A percentile compares a stretch with the other conserved stretches of the same genome.
Evolutionary conservation across 306 rosid species (phyloP).

Genomic region (Citrullus amarus): DNA sequence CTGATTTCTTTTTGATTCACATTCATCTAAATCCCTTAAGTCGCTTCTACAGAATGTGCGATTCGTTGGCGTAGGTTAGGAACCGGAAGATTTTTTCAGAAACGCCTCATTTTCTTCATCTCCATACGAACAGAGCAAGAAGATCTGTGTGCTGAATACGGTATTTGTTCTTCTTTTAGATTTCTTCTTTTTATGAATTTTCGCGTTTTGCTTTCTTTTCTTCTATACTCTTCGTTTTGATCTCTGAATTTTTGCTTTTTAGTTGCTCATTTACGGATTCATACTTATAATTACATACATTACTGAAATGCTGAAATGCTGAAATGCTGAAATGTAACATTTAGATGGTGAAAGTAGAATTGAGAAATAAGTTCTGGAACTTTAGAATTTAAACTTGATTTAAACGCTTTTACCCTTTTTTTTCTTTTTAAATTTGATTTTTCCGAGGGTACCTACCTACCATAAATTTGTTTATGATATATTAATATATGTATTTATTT

Average conservation of each 20-base stretch:
- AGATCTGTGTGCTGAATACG: neutral
- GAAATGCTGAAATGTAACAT: neutral
- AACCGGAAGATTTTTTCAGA: neutral
- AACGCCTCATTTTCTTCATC: neutral
- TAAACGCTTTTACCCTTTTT: too few relatives aligned
- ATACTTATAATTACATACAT: neutral
- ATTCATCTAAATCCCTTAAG: neutral
- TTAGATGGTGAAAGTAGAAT: neutral
- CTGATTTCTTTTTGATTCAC: neutral
- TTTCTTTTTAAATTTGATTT: too few relatives aligned
- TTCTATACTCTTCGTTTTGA: neutral
- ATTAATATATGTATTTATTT: too few relatives aligned
- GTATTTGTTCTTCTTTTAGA: neutral
- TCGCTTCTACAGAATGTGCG: neutral
- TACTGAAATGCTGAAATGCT: neutral
- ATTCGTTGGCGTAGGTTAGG: neutral
- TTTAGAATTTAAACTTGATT: too few relatives aligned
- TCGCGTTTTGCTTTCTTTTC: neutral
- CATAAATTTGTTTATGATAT: too few relatives aligned
- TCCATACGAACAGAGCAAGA: neutral
- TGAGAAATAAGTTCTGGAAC: neutral
- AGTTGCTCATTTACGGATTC: neutral
- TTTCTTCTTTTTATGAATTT: neutral
- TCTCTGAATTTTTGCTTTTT: neutral
- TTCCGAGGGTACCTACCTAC: too few relatives aligned